phyloP scores from a whole-genome alignment of 345 rosid species.

The Eucalyptus camaldulensis region DNA sequence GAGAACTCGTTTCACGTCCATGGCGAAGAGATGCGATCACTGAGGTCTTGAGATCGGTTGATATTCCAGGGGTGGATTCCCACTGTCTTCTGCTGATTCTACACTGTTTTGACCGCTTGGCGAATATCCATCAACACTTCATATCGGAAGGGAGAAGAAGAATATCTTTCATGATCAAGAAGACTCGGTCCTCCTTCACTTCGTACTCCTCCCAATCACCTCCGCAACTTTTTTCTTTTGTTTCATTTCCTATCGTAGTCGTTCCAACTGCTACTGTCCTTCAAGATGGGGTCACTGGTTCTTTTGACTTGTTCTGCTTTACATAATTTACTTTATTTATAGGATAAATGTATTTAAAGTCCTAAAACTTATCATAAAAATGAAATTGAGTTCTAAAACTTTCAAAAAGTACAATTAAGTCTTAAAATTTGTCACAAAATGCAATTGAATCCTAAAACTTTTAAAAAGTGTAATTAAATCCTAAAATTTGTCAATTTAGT shows the following conservation, averaged over 20 bases:
- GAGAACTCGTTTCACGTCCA: slow-evolving; percentile 1
- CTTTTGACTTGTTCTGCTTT: not conserved
- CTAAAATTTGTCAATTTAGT: too few species aligned
- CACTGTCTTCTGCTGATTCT: too few species aligned
- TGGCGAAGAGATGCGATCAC: not conserved
- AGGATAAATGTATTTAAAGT: too few species aligned
- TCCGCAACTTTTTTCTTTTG: not conserved
- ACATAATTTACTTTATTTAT: too few species aligned
- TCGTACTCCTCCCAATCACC: not conserved
- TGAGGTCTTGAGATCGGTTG: not conserved
- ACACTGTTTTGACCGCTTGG: too few species aligned
- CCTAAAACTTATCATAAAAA: too few species aligned
- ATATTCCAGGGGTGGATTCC: too few species aligned
- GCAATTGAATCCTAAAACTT: fast-evolving
- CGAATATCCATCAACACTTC: not conserved
- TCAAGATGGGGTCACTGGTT: not conserved
- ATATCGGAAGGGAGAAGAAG: not conserved
- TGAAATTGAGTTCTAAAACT: too few species aligned
- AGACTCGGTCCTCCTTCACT: not conserved
- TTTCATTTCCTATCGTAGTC: not conserved
- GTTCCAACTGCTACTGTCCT: not conserved
- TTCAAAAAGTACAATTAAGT: too few species aligned
- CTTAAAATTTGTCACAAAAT: too few species aligned
- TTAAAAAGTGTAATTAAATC: too few species aligned
- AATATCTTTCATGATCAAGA: not conserved